Evolutionary conservation across 768 basidiomycete genomes (phyloP).

Genomic region (Lepiota venenata): DNA sequence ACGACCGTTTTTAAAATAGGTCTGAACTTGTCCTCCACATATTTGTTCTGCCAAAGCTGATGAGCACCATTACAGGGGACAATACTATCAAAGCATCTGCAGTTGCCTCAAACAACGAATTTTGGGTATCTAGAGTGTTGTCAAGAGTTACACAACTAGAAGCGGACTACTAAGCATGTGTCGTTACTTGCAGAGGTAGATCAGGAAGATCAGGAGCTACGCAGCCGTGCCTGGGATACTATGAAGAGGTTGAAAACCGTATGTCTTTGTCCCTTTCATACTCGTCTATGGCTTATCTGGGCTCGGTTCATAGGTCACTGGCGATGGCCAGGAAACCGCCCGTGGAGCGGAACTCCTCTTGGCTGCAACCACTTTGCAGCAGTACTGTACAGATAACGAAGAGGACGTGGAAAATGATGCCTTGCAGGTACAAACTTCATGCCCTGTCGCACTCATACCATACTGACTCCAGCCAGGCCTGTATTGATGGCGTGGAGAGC

Average conservation of each 20-base stretch:
- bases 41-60: neutral
- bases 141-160: slow-evolving; percentile 53
- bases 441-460: neutral
- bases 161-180: slow-evolving; percentile 68
- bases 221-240: slow-evolving; percentile 40
- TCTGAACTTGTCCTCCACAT: slow-evolving; percentile 16
- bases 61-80: slow-evolving; percentile 30
- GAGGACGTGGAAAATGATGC: slow-evolving; percentile 46
- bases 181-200: slow-evolving; percentile 46
- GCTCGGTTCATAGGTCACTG: slow-evolving; percentile 18
- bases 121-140: slow-evolving; percentile 75
- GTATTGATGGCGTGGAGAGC: slow-evolving; percentile 53
- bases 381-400: slow-evolving; percentile 64
- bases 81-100: slow-evolving; percentile 54
- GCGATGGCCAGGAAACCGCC: slow-evolving; percentile 45
- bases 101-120: slow-evolving; percentile 66
- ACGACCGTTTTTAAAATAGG: slow-evolving; percentile 49
- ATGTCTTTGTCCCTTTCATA: neutral
- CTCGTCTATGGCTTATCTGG: neutral
- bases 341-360: slow-evolving; percentile 73
- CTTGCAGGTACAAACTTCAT: slow-evolving; percentile 49
- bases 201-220: slow-evolving; percentile 48
- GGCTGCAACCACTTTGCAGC: slow-evolving; percentile 65
- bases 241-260: slow-evolving; percentile 45
- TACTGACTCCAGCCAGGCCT: slow-evolving; percentile 39